Conservation (phyloP, 2,329 filamentous ascomycete genomes). For the Teratosphaeria zuluensis region DNA sequence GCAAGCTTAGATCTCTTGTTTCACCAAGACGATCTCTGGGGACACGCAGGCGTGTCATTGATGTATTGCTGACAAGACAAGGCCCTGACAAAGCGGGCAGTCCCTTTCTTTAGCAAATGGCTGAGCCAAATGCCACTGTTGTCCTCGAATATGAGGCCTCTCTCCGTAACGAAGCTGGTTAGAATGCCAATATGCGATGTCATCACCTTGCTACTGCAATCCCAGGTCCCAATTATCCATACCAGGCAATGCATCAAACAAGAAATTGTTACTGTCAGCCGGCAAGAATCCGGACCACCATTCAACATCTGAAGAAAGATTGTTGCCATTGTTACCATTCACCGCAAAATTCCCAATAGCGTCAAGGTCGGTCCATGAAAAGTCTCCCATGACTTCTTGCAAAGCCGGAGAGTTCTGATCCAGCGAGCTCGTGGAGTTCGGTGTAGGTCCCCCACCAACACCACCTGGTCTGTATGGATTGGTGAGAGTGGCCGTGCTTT, state of each 20-base stretch:
- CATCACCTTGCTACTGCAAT: slow-evolving; percentile 9
- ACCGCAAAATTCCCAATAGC: slow-evolving; percentile 41
- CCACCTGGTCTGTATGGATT: slow-evolving; percentile 34
- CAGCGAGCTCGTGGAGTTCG: slow-evolving; percentile 13
- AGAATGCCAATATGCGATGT: slow-evolving; percentile 8
- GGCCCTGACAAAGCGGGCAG: too few relatives aligned
- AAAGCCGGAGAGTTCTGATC: slow-evolving; percentile 30
- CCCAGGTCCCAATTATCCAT: slow-evolving; percentile 27
- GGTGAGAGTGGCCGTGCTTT: slow-evolving; percentile 19
- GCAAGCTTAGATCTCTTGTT: slow-evolving; percentile 34
- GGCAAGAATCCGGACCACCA: slow-evolving; percentile 30
- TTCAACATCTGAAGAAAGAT: slow-evolving; percentile 17
- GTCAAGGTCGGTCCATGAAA: slow-evolving; percentile 40
- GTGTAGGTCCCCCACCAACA: slow-evolving; percentile 26
- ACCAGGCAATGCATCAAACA: slow-evolving; percentile 21
- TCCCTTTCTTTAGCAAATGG: too few relatives aligned
- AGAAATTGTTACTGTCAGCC: slow-evolving; percentile 26
- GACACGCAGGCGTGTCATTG: too few relatives aligned
- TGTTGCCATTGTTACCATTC: slow-evolving; percentile 29
- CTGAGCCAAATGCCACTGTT: too few relatives aligned
- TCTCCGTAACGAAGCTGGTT: neutral
- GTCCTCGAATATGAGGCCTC: too few relatives aligned
- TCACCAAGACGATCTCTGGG: slow-evolving; percentile 32
- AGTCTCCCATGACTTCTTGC: slow-evolving; percentile 39
- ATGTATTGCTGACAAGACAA: too few relatives aligned